Conservation (phyloP, 768 basidiomycete species). For the Hemileccinum rubropunctum region DNA sequence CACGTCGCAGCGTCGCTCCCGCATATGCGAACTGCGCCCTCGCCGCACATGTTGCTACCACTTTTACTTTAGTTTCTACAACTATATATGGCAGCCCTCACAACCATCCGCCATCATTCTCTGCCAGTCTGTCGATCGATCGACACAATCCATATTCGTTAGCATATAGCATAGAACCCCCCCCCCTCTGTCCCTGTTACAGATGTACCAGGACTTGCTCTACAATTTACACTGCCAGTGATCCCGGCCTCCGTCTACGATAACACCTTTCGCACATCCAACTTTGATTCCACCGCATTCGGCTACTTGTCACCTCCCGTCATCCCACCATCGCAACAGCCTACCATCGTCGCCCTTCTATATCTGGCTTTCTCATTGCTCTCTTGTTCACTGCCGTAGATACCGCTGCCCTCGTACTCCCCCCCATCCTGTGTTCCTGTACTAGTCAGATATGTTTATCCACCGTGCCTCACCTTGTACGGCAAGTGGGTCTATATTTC, state of each 20-base stretch:
- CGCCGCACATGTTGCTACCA: conserved; percentile 5
- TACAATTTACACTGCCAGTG: conserved; percentile 12
- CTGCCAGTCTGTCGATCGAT: conserved; percentile 11
- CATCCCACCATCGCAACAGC: conserved; percentile 3
- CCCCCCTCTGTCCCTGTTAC: conserved; percentile 14
- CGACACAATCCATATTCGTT: conserved; percentile 1
- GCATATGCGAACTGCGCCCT: conserved; percentile 13
- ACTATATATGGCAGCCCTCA: too few relatives aligned
- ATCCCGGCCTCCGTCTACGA: conserved; percentile 7
- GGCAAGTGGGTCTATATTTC: too few relatives aligned
- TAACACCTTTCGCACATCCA: too few relatives aligned
- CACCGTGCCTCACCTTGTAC: too few relatives aligned
- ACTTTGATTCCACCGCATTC: background rate
- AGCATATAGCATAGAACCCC: background rate
- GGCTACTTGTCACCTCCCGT: conserved; percentile 8
- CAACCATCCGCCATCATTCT: too few relatives aligned
- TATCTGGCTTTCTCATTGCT: background rate
- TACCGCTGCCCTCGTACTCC: too few relatives aligned
- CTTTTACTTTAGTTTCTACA: too few relatives aligned
- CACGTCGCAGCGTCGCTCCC: background rate
- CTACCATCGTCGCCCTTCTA: conserved; percentile 5
- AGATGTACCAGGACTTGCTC: background rate
- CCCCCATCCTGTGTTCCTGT: too few relatives aligned
- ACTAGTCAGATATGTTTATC: too few relatives aligned
- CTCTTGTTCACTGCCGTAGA: background rate